Evolutionary conservation across 1,284 basidiomycete genomes (phyloP).

Genomic region (Ustilago sp.): DNA sequence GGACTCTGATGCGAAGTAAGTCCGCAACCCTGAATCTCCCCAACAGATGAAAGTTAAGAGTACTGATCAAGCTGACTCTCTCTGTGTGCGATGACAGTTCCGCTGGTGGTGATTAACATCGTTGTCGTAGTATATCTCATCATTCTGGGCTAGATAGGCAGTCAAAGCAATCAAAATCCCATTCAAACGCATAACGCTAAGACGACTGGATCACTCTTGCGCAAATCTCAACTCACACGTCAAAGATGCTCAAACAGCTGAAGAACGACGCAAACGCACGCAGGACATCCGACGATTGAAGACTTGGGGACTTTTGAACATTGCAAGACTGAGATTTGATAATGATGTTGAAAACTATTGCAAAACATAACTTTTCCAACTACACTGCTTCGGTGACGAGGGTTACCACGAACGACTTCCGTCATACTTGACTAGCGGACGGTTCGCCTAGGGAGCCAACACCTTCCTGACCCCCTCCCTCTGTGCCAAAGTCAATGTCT

Average conservation of each 20-base stretch:
- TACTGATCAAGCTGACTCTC: not conserved
- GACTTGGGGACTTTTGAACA: not conserved
- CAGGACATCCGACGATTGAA: not conserved
- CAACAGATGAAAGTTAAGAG: too few relatives aligned
- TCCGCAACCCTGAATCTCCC: slow-evolving; percentile 32
- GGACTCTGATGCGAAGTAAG: slow-evolving; percentile 94
- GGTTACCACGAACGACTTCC: not conserved
- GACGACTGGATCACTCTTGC: too few relatives aligned
- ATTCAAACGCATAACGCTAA: not conserved
- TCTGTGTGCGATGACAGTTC: slow-evolving; percentile 32
- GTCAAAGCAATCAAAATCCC: not conserved
- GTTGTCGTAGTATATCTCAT: slow-evolving; percentile 62
- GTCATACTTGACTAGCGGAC: not conserved
- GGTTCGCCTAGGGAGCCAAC: slow-evolving; percentile 31
- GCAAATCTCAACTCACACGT: too few relatives aligned
- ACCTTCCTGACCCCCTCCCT: slow-evolving; percentile 54
- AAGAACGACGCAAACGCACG: too few relatives aligned
- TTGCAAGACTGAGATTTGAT: not conserved
- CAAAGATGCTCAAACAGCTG: too few relatives aligned
- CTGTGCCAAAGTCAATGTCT: slow-evolving; percentile 55
- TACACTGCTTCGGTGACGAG: not conserved
- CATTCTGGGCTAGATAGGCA: slow-evolving; percentile 37
- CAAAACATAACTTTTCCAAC: not conserved
- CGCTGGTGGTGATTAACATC: slow-evolving; percentile 61
- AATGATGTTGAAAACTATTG: not conserved